A percentile compares a stretch with the other conserved stretches of the same genome.
Evolutionary conservation across 495 filamentous ascomycete genomes (phyloP).

Genomic region (Daldinia concentrica): DNA sequence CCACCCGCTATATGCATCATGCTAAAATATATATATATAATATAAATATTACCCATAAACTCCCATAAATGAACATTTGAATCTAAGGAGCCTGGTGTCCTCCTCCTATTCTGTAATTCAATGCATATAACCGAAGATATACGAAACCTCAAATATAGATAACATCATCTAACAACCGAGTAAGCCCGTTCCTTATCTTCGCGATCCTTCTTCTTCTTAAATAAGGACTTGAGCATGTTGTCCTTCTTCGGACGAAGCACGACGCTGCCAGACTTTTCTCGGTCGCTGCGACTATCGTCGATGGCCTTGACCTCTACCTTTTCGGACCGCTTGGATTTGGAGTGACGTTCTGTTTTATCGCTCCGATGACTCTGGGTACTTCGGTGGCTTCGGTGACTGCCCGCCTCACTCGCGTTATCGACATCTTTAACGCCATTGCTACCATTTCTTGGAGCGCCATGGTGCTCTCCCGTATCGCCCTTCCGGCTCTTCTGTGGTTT

Average conservation of each 20-base stretch:
- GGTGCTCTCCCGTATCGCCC: constrained; percentile 28
- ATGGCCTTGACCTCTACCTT: constrained; percentile 44
- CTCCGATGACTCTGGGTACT: constrained; percentile 44
- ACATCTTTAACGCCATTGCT: constrained; percentile 38
- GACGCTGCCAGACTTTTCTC: constrained; percentile 45
- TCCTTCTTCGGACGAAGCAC: constrained; percentile 54
- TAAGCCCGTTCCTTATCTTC: constrained; percentile 45
- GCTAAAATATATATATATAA: constrained; percentile 6
- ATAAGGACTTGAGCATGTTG: constrained; percentile 62
- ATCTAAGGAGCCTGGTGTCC: constrained; percentile 29
- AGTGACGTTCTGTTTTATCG: constrained; percentile 42
- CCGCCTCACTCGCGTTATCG: constrained; percentile 37
- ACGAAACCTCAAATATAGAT: constrained; percentile 4
- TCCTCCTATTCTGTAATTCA: constrained; percentile 23
- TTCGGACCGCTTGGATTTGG: constrained; percentile 44
- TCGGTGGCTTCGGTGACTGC: constrained; percentile 40
- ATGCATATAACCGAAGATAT: constrained; percentile 16
- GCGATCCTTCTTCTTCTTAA: constrained; percentile 60
- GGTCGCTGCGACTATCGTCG: constrained; percentile 47
- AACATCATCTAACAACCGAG: constrained; percentile 33
- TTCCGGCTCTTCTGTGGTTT: constrained; percentile 46
- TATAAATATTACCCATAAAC: constrained; percentile 17
- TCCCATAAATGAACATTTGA: constrained; percentile 19
- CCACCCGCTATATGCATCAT: constrained; percentile 31
- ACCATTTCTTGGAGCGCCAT: constrained; percentile 38